phyloP scores from a whole-genome alignment of 371 early-diverging fungal species.

The Lichtheimia hyalospora region DNA sequence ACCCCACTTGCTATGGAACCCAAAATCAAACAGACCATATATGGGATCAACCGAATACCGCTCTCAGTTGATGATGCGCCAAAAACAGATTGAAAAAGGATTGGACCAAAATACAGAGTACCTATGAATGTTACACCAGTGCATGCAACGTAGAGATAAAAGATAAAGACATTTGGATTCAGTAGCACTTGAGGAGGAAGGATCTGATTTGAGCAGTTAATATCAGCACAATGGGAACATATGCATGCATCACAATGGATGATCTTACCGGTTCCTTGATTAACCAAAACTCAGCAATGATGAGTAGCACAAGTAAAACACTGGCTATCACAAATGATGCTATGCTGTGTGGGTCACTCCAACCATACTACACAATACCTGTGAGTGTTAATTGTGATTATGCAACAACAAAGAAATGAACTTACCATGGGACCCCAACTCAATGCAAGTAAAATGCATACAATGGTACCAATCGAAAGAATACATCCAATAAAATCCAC shows the following conservation, averaged over 20 bases:
- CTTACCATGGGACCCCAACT: slow-evolving; percentile 43
- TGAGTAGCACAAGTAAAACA: slow-evolving; percentile 10
- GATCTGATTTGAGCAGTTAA: neutral
- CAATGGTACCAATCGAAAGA: slow-evolving; percentile 15
- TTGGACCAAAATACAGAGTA: slow-evolving; percentile 69
- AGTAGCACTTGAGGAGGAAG: slow-evolving; percentile 11
- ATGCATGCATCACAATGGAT: neutral
- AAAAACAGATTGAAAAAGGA: slow-evolving; percentile 55
- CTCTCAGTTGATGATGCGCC: slow-evolving; percentile 36
- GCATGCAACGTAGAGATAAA: slow-evolving; percentile 37
- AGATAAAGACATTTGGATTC: slow-evolving; percentile 5
- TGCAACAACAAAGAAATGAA: no score
- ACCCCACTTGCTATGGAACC: slow-evolving; percentile 38
- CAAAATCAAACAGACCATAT: slow-evolving; percentile 39
- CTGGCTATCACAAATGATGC: slow-evolving; percentile 17
- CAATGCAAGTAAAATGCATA: slow-evolving; percentile 47
- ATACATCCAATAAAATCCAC: slow-evolving; percentile 52
- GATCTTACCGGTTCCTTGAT: slow-evolving; percentile 15
- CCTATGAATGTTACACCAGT: slow-evolving; percentile 71
- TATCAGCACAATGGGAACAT: neutral
- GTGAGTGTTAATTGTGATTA: neutral
- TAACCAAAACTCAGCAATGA: slow-evolving; percentile 19
- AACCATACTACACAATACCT: slow-evolving; percentile 2
- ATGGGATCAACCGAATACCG: slow-evolving; percentile 45
- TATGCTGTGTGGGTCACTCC: slow-evolving; percentile 12